Conservation (phyloP, 495 filamentous ascomycete genomes). For the Rhizodiscina lignyota region DNA sequence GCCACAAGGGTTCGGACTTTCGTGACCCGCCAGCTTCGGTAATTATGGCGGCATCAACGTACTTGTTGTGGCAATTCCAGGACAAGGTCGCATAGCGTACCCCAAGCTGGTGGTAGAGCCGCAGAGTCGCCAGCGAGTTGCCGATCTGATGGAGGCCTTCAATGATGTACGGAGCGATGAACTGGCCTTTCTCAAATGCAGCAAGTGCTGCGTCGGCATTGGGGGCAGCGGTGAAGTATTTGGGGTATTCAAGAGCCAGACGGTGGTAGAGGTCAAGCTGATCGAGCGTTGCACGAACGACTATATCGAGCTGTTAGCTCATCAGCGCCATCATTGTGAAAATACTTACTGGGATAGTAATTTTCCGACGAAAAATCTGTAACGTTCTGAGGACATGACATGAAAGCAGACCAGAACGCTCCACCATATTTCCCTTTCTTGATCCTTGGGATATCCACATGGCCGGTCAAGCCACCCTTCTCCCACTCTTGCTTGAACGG, state of each 20-base stretch:
- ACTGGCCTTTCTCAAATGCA: conserved; percentile 40
- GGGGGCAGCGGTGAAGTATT: conserved; percentile 44
- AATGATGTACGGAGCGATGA: conserved; percentile 61
- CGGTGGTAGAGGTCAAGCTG: conserved; percentile 72
- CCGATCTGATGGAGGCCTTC: conserved; percentile 95
- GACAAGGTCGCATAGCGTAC: conserved; percentile 83
- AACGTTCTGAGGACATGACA: conserved; percentile 56
- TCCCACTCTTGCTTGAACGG: conserved; percentile 58
- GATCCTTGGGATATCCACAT: conserved; percentile 65
- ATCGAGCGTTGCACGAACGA: conserved; percentile 54
- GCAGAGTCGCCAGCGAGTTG: conserved; percentile 62
- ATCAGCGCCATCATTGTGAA: conserved; percentile 10
- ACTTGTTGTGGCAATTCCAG: conserved; percentile 86
- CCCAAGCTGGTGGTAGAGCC: conserved; percentile 59
- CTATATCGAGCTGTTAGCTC: conserved; percentile 14
- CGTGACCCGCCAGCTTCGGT: conserved; percentile 14
- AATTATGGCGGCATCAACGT: conserved; percentile 66
- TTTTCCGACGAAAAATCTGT: conserved; percentile 56
- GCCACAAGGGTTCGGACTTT: conserved; percentile 23
- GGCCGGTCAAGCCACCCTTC: conserved; percentile 44
- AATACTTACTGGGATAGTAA: conserved; percentile 38
- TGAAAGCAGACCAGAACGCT: conserved; percentile 84
- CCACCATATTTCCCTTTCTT: conserved; percentile 45
- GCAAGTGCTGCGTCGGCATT: conserved; percentile 40
- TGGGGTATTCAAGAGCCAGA: conserved; percentile 48